Evolutionary conservation across 805 yeast genomes (phyloP).

Genomic region (Candida oleophila): DNA sequence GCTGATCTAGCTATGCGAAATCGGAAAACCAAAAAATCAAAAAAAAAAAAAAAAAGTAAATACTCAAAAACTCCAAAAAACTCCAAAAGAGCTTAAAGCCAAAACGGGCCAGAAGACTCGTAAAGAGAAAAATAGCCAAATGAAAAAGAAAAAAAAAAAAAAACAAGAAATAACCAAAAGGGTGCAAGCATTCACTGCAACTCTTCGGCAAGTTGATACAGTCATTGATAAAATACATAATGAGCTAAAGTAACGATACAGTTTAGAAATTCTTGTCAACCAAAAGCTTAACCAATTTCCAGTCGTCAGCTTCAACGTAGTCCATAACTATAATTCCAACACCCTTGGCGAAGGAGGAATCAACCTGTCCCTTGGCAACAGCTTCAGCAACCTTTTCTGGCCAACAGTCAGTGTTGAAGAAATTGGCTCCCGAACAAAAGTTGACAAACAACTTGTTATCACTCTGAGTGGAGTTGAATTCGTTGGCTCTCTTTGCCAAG

Average conservation of each 20-base stretch:
- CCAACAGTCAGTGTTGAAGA: slow-evolving; percentile 72
- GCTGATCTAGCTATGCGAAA: not conserved
- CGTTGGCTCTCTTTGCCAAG: slow-evolving; percentile 51
- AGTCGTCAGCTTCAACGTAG: slow-evolving; percentile 59
- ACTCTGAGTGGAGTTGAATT: slow-evolving; percentile 43
- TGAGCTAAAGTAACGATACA: too few species aligned
- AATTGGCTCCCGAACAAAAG: slow-evolving; percentile 73
- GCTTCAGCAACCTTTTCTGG: slow-evolving; percentile 64
- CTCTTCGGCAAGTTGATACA: too few species aligned
- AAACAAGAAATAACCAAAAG: too few species aligned
- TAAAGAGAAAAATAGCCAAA: not conserved
- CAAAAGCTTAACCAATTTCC: slow-evolving; percentile 53
- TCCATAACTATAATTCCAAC: slow-evolving; percentile 69
- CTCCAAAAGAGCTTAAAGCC: too few species aligned
- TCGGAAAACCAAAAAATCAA: not conserved
- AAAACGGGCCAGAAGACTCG: too few species aligned
- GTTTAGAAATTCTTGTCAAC: slow-evolving; percentile 49
- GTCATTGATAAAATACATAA: too few species aligned
- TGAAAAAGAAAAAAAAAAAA: too few species aligned
- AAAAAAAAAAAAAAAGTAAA: too few species aligned
- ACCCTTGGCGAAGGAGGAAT: slow-evolving; percentile 51
- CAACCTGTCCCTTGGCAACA: slow-evolving; percentile 41
- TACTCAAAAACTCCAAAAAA: too few species aligned
- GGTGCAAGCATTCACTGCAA: too few species aligned
- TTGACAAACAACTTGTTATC: slow-evolving; percentile 62